Conservation (phyloP, 2,329 filamentous ascomycete species). For the Hypoxylon sp. region DNA sequence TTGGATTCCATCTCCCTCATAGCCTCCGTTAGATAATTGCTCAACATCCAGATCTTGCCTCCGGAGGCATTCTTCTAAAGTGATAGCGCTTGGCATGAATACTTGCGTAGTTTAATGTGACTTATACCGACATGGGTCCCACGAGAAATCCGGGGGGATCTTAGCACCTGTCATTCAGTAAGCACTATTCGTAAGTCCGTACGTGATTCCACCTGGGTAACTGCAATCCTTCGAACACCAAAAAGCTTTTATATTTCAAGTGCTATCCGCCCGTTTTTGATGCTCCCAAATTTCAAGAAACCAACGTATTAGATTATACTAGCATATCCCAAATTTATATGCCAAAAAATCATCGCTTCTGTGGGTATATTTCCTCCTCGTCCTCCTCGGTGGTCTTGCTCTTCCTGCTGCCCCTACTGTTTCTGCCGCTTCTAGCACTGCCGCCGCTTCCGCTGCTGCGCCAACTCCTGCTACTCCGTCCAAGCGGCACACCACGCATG, state of each 20-base stretch:
- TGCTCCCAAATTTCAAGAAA: background rate
- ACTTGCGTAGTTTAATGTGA: no score
- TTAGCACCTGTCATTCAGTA: background rate
- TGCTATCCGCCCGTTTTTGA: background rate
- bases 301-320: constrained; percentile 15
- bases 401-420: background rate
- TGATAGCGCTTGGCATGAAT: no score
- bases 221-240: background rate
- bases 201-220: background rate
- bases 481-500: constrained; percentile 30
- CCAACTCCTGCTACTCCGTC: background rate
- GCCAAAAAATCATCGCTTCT: constrained; percentile 9
- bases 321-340: constrained; percentile 6
- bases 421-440: background rate
- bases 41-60: no score
- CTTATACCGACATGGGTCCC: no score
- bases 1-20: no score
- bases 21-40: no score
- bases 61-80: no score
- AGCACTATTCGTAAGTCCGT: background rate
- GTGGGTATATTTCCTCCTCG: constrained; percentile 20
- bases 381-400: background rate
- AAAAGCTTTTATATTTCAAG: background rate
- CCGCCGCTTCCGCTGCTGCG: background rate
- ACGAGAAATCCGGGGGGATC: no score